phyloP scores from a whole-genome alignment of 768 basidiomycete species.

The Pulveroboletus sp. region DNA sequence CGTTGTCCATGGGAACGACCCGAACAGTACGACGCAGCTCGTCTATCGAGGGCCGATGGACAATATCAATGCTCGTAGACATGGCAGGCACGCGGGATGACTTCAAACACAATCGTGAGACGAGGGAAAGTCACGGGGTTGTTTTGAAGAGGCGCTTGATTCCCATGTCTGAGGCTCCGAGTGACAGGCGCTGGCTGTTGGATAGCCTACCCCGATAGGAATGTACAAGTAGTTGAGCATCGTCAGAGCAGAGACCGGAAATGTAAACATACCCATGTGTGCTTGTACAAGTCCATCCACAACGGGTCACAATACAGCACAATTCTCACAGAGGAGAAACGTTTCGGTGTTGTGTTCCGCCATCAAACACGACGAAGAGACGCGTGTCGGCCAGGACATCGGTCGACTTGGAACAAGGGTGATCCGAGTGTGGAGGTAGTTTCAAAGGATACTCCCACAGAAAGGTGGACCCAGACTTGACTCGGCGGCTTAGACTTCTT shows the following conservation, averaged over 20 bases:
- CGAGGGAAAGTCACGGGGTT: neutral
- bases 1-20: neutral
- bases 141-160: neutral
- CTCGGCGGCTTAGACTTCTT: no score
- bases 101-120: neutral
- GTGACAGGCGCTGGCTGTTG: neutral
- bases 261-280: neutral
- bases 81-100: neutral
- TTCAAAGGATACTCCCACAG: no score
- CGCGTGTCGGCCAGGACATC: neutral
- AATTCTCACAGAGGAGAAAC: neutral
- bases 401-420: neutral
- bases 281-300: no score
- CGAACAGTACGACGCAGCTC: neutral
- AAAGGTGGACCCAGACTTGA: no score
- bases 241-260: neutral
- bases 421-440: neutral
- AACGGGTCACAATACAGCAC: neutral
- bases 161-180: no score
- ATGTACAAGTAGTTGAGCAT: no score
- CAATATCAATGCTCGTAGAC: no score
- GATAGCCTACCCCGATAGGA: neutral
- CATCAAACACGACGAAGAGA: slow-evolving; percentile 2
- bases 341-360: neutral
- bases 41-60: no score